A percentile compares a stretch with the other conserved stretches of the same genome.
These are phyloP conservation scores for Escallonia rubra DNA, from an alignment of 129 eudicot species.

Conservation along the genomic window DNA sequence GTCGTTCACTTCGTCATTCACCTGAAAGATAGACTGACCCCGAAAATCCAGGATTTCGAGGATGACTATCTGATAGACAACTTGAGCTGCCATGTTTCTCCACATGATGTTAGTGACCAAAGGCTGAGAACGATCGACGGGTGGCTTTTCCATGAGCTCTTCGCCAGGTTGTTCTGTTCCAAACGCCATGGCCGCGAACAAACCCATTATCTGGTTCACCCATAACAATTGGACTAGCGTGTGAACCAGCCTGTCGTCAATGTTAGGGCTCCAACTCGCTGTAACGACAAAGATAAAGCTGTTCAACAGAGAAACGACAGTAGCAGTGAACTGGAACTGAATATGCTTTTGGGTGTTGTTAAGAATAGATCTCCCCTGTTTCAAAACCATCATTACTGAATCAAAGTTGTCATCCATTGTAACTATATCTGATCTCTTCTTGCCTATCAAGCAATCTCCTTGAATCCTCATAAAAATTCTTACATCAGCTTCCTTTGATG, in stretches of 20 bases:
- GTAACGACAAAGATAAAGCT: not conserved
- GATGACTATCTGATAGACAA: not conserved
- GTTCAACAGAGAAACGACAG: not conserved
- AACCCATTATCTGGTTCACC: not conserved
- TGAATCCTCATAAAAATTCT: not conserved
- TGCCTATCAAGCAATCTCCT: no score
- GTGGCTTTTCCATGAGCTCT: no score
- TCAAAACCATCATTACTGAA: not conserved
- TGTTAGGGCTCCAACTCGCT: not conserved
- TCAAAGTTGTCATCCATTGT: not conserved
- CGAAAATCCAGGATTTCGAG: not conserved
- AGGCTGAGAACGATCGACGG: no score
- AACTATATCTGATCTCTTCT: not conserved
- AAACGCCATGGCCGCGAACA: not conserved
- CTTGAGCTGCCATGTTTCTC: not conserved
- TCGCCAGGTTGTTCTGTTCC: not conserved
- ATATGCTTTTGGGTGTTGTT: not conserved
- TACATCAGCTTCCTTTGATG: not conserved
- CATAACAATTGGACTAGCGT: not conserved
- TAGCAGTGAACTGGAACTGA: not conserved
- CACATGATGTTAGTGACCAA: no score
- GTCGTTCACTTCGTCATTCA: not conserved
- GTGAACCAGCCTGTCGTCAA: not conserved
- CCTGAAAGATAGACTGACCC: slow-evolving; percentile 1
- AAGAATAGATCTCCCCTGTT: not conserved